Percentiles rank a stretch among this genome's conserved stretches.
Conservation (phyloP, 75 land plant genomes). For the Pinus taeda region DNA sequence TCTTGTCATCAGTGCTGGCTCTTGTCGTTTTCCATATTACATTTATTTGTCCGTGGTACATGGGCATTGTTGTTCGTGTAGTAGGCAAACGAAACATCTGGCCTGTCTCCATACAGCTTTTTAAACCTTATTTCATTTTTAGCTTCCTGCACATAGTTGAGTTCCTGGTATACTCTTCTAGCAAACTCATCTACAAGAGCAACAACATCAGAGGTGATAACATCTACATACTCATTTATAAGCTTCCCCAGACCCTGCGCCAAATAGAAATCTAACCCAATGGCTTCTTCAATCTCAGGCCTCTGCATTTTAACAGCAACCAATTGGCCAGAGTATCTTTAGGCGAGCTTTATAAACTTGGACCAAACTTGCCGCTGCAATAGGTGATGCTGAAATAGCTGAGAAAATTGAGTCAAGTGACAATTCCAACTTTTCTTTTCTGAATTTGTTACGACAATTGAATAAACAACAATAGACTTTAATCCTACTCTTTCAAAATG, state of each 20-base stretch:
- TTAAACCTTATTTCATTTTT: constrained; percentile 83
- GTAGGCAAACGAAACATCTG: constrained; percentile 70
- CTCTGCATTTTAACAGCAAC: constrained; percentile 97
- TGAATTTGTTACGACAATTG: no score
- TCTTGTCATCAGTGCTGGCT: no score
- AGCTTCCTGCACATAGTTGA: constrained; percentile 94
- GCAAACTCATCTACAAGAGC: constrained; percentile 98
- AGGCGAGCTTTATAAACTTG: constrained; percentile 92
- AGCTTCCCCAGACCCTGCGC: constrained; percentile 55
- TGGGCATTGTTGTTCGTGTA: no score
- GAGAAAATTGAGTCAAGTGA: constrained; percentile 74
- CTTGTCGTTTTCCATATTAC: no score
- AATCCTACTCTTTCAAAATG: no score
- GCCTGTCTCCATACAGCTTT: constrained; percentile 87
- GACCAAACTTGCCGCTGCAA: constrained; percentile 96
- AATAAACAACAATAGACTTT: no score
- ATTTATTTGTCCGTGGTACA: no score
- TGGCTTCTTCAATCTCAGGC: constrained; percentile 84
- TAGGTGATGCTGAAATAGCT: constrained; percentile 71
- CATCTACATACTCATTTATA: constrained; percentile 78
- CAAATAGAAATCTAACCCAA: constrained; percentile 86
- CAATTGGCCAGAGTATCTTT: constrained; percentile 60
- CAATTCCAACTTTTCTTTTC: constrained; percentile 62
- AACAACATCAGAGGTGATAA: constrained; percentile 82
- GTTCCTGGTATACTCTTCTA: constrained; percentile 92